Evolutionary conservation across 164 flowering plant genomes (phyloP), one percentile per base, ranked within the genome.

Genomic region (Vitis cinerea): DNA sequence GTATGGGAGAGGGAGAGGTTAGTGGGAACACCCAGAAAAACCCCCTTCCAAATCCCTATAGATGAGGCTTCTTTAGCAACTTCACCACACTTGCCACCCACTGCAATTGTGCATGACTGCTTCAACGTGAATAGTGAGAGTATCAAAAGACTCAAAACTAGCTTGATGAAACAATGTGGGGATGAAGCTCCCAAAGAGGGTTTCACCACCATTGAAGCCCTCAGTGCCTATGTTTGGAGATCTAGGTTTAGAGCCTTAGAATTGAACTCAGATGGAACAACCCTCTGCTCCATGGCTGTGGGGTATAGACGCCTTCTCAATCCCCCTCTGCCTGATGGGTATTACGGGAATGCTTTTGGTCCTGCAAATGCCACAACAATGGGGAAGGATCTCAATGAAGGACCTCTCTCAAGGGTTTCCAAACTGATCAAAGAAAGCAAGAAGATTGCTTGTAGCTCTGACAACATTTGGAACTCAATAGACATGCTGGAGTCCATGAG

Each of bases 191-290:
- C 8, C 0, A 49, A 17, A 8, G 72, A 72, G 61, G 72, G 55
- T 17, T 60, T 71, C 70, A 78, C 81, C 8, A 76, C 76, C 13
- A 4, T 81, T 31, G 84, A 81, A 54, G 72, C 55, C 51, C 59
- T 78, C 29, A 59, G 73, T 16, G 81, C 81, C 17, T 78, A 69
- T 31, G 64, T 81, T 10, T 81, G 84, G 84, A 75, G 81, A 52
- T 10, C 81, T 19, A 73, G 81, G 57, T 52, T 60, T 27, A 70
- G 64, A 66, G 77, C 83, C 16, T 44, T 78, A 23, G 59, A 71
- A 14, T 11, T 81, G 50, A 69, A 75, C 67, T 47, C 68, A 48
- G 67, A 72, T 17, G 75, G 74, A 12, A 65, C 61, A 17, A 73
- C 81, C 1, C 7, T 37, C 14, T 52, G 75, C 56, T 13, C 17